Percentiles rank a stretch among this genome's conserved stretches.
These are phyloP conservation scores for Epichloe festucae DNA, from an alignment of 2,329 filamentous ascomycete species.

Conservation along the genomic window DNA sequence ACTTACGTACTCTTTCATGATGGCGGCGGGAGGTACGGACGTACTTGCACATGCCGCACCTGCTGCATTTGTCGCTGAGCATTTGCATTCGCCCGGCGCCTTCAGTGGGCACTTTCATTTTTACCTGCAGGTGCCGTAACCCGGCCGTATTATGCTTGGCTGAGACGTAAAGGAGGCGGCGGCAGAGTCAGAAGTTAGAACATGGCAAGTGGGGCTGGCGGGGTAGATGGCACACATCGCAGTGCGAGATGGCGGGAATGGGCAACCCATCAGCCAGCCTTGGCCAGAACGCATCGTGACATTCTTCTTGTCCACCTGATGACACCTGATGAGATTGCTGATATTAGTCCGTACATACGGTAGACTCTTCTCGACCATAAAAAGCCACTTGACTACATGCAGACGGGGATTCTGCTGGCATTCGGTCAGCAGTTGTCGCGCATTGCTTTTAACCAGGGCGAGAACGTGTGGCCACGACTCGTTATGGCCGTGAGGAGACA, in stretches of 20 bases:
- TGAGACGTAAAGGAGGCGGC: not conserved
- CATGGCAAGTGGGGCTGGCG: not conserved
- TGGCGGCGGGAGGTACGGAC: not conserved
- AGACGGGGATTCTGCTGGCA: not conserved
- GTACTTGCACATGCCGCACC: constrained; percentile 1
- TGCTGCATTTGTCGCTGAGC: not conserved
- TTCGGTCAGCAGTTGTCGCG: not conserved
- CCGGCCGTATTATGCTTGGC: not conserved
- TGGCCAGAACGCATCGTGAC: constrained; percentile 4
- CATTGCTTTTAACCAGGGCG: not conserved
- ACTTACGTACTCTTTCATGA: not conserved
- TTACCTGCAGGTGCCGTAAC: not conserved
- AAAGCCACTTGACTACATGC: not conserved
- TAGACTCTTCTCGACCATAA: not conserved
- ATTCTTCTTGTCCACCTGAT: not conserved
- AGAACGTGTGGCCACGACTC: constrained; percentile 1
- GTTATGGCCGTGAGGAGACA: not conserved
- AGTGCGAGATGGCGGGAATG: not conserved
- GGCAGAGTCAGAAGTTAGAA: not conserved
- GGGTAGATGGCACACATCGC: not conserved
- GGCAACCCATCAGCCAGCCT: not conserved
- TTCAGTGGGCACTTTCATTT: not conserved
- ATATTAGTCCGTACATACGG: no score
- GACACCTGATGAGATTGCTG: no score
- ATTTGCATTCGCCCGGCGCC: not conserved